Evolutionary conservation across 371 early-diverging fungal species (phyloP).

Genomic region (Lichtheimia corymbifera): DNA sequence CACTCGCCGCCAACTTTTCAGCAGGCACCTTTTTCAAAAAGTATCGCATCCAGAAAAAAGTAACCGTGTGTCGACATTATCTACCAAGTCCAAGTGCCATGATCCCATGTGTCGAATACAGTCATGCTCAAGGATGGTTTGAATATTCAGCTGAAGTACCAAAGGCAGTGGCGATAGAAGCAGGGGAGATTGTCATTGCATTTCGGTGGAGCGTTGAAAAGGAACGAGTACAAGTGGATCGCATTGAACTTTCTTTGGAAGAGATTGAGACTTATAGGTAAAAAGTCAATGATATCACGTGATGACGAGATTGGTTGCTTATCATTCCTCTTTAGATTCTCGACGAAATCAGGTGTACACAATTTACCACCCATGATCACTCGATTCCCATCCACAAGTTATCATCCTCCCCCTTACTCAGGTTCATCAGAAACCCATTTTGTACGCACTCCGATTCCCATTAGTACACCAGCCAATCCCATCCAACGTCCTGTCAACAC

Average conservation of each 20-base stretch:
- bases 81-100: conserved; percentile 43
- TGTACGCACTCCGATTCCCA: conserved; percentile 32
- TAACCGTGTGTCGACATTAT: conserved; percentile 41
- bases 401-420: conserved; percentile 41
- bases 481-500: conserved; percentile 22
- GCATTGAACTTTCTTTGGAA: conserved; percentile 35
- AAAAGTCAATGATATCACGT: background rate
- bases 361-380: conserved; percentile 37
- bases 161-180: conserved; percentile 43
- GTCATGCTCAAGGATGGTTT: conserved; percentile 48
- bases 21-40: conserved; percentile 53
- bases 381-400: conserved; percentile 34
- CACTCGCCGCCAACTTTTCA: conserved; percentile 44
- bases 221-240: conserved; percentile 40
- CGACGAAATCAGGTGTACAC: conserved; percentile 40
- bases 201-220: conserved; percentile 51
- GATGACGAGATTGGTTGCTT: background rate
- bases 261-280: conserved; percentile 47
- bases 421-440: conserved; percentile 46
- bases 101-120: conserved; percentile 41
- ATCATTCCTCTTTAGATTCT: conserved; percentile 22
- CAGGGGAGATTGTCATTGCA: conserved; percentile 44
- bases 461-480: conserved; percentile 1
- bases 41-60: conserved; percentile 38
- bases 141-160: conserved; percentile 50